Conservation (phyloP, 139 green algal species). For the Chlamydomonas schloesseri region DNA sequence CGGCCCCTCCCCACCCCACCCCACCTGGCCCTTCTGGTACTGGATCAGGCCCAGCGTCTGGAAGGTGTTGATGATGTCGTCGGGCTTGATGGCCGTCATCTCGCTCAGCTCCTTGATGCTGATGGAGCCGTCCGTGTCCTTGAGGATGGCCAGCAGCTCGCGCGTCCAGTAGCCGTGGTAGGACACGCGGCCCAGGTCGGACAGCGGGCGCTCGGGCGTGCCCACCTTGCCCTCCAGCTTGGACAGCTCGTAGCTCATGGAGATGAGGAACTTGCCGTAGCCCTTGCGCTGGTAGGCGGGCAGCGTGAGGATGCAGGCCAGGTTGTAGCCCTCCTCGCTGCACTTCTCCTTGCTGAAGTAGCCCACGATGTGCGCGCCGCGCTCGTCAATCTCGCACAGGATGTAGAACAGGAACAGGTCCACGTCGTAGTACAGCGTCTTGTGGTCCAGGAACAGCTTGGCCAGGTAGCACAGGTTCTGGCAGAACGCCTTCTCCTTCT, state of each 20-base stretch:
- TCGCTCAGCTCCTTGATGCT: slow-evolving; percentile 96
- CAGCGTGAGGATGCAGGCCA: slow-evolving; percentile 99
- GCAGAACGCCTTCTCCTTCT: slow-evolving; percentile 94
- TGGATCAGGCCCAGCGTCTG: slow-evolving; percentile 77
- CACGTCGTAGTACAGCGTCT: slow-evolving; percentile 99
- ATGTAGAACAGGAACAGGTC: slow-evolving; percentile 99
- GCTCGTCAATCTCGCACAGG: slow-evolving; percentile 96
- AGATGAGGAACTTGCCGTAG: slow-evolving; percentile 99
- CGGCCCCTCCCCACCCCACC: neutral
- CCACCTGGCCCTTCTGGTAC: slow-evolving; percentile 79
- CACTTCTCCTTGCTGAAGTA: slow-evolving; percentile 95
- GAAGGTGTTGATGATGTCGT: slow-evolving; percentile 98
- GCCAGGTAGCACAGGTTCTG: slow-evolving; percentile 99
- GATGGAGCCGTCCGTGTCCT: slow-evolving; percentile 70
- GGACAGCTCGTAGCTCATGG: slow-evolving; percentile 97
- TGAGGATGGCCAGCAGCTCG: slow-evolving; percentile 90
- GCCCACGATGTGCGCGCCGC: slow-evolving; percentile 96
- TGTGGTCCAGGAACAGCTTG: slow-evolving; percentile 99
- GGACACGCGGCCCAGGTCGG: slow-evolving; percentile 93
- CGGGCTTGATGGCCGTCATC: slow-evolving; percentile 94
- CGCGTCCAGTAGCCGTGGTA: slow-evolving; percentile 98
- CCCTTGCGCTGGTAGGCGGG: slow-evolving; percentile 98
- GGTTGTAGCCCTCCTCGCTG: slow-evolving; percentile 96
- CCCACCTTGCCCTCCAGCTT: slow-evolving; percentile 98
- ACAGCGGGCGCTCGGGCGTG: slow-evolving; percentile 97